Conservation (phyloP, 23 red algal species). For the Agarophyton chilense region DNA sequence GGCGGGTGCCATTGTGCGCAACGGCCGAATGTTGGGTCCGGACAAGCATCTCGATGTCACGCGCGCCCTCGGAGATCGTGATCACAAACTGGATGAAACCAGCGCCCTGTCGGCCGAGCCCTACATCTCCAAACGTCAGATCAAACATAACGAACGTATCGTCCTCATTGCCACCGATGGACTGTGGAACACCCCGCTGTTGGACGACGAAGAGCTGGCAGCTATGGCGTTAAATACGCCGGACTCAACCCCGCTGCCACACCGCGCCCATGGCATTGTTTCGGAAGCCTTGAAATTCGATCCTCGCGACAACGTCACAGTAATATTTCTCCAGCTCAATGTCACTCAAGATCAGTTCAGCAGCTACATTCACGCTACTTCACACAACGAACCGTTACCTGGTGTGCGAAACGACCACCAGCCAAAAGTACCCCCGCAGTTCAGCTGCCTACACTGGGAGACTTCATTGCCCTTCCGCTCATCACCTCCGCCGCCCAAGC, state of each 20-base stretch:
- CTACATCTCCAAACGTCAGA: constrained; percentile 14
- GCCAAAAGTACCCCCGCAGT: neutral
- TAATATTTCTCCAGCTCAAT: neutral
- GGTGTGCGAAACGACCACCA: neutral
- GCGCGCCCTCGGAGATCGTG: constrained; percentile 22
- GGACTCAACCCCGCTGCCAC: neutral
- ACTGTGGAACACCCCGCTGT: constrained; percentile 38
- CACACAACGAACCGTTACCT: neutral
- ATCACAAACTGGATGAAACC: neutral
- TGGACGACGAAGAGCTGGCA: neutral
- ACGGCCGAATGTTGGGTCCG: constrained; percentile 8
- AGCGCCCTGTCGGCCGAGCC: constrained; percentile 39
- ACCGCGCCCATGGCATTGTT: neutral
- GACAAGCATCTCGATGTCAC: constrained; percentile 16
- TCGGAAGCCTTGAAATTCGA: neutral
- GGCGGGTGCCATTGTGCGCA: neutral
- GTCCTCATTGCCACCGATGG: constrained; percentile 66
- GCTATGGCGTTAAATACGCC: neutral
- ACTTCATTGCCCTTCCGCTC: neutral
- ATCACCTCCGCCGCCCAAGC: neutral
- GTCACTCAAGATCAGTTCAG: neutral
- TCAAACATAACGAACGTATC: neutral
- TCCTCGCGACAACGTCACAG: neutral
- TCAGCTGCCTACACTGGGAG: constrained; percentile 10
- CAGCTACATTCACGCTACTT: neutral